Evolutionary conservation across 495 filamentous ascomycete genomes (phyloP).

Genomic region (Penicillium malachiteum): DNA sequence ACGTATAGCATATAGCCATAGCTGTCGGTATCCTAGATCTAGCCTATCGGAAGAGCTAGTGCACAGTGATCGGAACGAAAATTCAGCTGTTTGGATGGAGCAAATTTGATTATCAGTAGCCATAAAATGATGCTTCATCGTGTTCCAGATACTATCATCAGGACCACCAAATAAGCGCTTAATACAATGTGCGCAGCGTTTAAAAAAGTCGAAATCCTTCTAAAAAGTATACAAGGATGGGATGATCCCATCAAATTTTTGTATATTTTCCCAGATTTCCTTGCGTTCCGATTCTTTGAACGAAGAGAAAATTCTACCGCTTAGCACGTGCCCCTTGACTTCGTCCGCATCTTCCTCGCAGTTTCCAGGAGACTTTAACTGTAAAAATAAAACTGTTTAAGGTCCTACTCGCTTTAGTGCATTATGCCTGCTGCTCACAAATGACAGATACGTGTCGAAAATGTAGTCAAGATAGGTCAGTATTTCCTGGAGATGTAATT

Average conservation of each 20-base stretch:
- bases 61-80: slow-evolving; percentile 10
- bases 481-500: neutral
- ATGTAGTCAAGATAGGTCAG: neutral
- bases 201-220: slow-evolving; percentile 32
- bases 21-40: slow-evolving; percentile 21
- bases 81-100: slow-evolving; percentile 28
- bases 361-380: neutral
- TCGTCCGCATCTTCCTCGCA: slow-evolving; percentile 4
- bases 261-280: slow-evolving; percentile 18
- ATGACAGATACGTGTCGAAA: too few relatives aligned
- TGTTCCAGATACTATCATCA: slow-evolving; percentile 6
- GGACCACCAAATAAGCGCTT: slow-evolving; percentile 21
- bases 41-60: slow-evolving; percentile 9
- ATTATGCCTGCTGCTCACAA: too few relatives aligned
- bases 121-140: slow-evolving; percentile 13
- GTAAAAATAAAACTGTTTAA: neutral
- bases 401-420: neutral
- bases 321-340: slow-evolving; percentile 4
- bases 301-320: slow-evolving; percentile 24
- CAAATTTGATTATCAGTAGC: neutral
- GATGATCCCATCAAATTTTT: slow-evolving; percentile 24
- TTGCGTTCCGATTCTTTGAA: slow-evolving; percentile 25
- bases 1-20: slow-evolving; percentile 1
- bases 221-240: slow-evolving; percentile 38
- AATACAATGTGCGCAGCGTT: slow-evolving; percentile 24